Percentiles rank a stretch among this genome's conserved stretches.
Evolutionary conservation across 2,329 filamentous ascomycete species (phyloP).

Genomic region (Talaromyces sp.): DNA sequence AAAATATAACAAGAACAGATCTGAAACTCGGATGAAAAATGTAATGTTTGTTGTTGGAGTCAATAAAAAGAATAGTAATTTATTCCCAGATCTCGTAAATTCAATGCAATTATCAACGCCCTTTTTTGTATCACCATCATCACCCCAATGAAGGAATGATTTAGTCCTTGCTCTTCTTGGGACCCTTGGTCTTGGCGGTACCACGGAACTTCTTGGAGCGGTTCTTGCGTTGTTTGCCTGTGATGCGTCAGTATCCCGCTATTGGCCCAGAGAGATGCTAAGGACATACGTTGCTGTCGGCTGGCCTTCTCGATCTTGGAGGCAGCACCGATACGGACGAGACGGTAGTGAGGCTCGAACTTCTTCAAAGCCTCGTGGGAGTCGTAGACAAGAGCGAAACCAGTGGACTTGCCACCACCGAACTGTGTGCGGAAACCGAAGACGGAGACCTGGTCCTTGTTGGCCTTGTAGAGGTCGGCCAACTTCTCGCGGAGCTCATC

Average conservation of each 20-base stretch:
- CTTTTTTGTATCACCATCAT: constrained; percentile 14
- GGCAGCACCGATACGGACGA: constrained; percentile 88
- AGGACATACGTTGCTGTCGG: constrained; percentile 95
- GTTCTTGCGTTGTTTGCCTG: constrained; percentile 99
- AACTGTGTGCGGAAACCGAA: constrained; percentile 98
- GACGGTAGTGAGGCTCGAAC: constrained; percentile 98
- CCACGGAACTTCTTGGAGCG: constrained; percentile 97
- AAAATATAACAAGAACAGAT: constrained; percentile 2
- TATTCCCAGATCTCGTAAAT: constrained; percentile 17
- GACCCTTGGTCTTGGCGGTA: constrained; percentile 97
- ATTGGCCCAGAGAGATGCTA: background rate
- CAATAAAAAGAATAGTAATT: constrained; percentile 11
- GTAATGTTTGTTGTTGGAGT: constrained; percentile 3
- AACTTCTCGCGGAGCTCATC: constrained; percentile 96
- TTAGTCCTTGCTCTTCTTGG: constrained; percentile 88
- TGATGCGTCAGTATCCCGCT: constrained; percentile 25
- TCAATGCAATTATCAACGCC: constrained; percentile 18
- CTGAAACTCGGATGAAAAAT: constrained; percentile 6
- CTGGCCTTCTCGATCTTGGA: constrained; percentile 94
- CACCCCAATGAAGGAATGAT: constrained; percentile 26
- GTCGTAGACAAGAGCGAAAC: constrained; percentile 98
- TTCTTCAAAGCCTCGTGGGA: constrained; percentile 98
- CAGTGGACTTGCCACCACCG: constrained; percentile 99
- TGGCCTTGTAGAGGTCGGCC: constrained; percentile 93
- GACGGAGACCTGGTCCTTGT: constrained; percentile 95